Conservation (phyloP, 2,329 filamentous ascomycete species). For the Acarospora socialis region DNA sequence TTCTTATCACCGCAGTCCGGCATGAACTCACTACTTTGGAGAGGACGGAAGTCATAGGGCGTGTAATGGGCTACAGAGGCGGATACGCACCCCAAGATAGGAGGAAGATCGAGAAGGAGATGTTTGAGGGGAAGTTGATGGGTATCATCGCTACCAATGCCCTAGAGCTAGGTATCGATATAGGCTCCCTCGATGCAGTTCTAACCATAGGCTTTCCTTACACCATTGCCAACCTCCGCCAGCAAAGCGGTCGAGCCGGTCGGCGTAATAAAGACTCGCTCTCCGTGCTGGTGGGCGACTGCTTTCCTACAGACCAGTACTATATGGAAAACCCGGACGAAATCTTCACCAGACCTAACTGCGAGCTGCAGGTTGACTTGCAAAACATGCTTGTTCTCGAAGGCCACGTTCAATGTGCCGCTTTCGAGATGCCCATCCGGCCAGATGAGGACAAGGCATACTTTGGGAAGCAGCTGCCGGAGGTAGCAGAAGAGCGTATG, state of each 20-base stretch:
- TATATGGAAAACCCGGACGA: slow-evolving; percentile 96
- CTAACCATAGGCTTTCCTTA: slow-evolving; percentile 91
- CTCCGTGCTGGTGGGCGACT: slow-evolving; percentile 77
- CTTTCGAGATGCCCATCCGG: slow-evolving; percentile 86
- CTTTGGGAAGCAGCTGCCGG: slow-evolving; percentile 59
- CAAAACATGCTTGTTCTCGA: slow-evolving; percentile 81
- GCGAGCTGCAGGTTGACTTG: slow-evolving; percentile 80
- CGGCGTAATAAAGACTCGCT: slow-evolving; percentile 86
- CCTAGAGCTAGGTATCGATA: slow-evolving; percentile 86
- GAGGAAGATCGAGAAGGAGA: slow-evolving; percentile 76
- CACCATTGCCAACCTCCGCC: slow-evolving; percentile 82
- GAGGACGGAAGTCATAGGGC: slow-evolving; percentile 55
- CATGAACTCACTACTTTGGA: slow-evolving; percentile 61
- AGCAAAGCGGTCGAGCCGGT: slow-evolving; percentile 87
- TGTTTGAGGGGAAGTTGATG: slow-evolving; percentile 90
- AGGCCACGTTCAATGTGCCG: slow-evolving; percentile 90
- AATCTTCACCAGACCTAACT: slow-evolving; percentile 79
- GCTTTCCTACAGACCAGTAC: slow-evolving; percentile 81
- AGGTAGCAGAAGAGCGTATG: slow-evolving; percentile 61
- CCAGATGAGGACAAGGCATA: slow-evolving; percentile 60
- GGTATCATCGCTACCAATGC: slow-evolving; percentile 91
- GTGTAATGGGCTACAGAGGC: slow-evolving; percentile 91
- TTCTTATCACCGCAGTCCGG: slow-evolving; percentile 65
- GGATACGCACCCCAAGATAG: slow-evolving; percentile 89
- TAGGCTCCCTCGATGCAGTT: slow-evolving; percentile 85